Conservation (phyloP, 2,329 filamentous ascomycete species). For the Colletotrichum sp. region DNA sequence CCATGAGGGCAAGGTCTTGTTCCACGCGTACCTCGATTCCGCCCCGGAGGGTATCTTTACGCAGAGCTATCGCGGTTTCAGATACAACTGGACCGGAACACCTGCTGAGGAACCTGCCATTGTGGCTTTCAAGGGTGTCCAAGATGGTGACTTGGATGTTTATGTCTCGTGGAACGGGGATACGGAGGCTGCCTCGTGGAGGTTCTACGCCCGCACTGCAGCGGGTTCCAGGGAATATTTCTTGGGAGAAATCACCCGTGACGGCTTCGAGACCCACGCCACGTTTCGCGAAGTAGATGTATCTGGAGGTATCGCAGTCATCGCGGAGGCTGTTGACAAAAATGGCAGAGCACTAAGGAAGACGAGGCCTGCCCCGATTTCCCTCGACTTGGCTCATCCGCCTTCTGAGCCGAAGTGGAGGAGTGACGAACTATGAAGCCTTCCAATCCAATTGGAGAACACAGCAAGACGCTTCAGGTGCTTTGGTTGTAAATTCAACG, state of each 20-base stretch:
- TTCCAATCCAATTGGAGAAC: no score
- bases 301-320: fast-evolving
- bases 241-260: fast-evolving
- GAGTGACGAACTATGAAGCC: neutral
- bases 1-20: neutral
- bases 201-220: neutral
- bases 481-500: no score
- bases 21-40: neutral
- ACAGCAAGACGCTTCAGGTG: no score
- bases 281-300: fast-evolving
- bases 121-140: fast-evolving
- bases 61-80: neutral
- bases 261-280: neutral
- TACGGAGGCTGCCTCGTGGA: neutral
- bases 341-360: neutral
- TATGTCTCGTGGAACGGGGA: neutral
- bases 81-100: neutral
- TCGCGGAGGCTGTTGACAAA: neutral
- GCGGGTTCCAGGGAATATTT: fast-evolving
- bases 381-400: neutral
- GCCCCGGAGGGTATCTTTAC: neutral
- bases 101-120: neutral
- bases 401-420: neutral
- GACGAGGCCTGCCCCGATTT: neutral
- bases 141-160: fast-evolving